Evolutionary conservation across 2,329 filamentous ascomycete species (phyloP).

Genomic region (Pezicula carpinea): DNA sequence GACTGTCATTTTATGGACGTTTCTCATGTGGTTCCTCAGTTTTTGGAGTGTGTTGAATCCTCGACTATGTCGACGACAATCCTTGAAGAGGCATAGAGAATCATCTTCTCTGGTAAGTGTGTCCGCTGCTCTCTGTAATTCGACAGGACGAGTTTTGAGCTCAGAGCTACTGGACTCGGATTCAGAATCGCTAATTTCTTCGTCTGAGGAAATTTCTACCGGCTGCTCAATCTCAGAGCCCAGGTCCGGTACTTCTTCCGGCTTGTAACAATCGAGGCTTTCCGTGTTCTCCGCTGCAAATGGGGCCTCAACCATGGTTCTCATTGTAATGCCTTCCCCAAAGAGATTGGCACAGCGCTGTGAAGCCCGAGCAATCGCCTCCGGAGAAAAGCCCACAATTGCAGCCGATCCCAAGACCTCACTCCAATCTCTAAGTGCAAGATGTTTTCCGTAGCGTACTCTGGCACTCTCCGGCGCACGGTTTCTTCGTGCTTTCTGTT

Average conservation of each 20-base stretch:
- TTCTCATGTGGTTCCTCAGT: constrained; percentile 39
- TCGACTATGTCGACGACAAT: constrained; percentile 31
- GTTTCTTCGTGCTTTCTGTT: constrained; percentile 7
- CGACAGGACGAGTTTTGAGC: neutral
- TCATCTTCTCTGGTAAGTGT: neutral
- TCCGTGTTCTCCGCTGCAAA: constrained; percentile 9
- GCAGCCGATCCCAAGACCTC: constrained; percentile 78
- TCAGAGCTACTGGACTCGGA: neutral
- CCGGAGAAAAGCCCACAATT: constrained; percentile 62
- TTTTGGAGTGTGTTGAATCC: constrained; percentile 34
- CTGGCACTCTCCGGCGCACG: constrained; percentile 5
- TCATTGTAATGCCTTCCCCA: constrained; percentile 60
- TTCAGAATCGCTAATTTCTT: neutral
- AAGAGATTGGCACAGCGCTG: constrained; percentile 75
- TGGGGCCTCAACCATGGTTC: constrained; percentile 17
- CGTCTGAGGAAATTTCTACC: constrained; percentile 3
- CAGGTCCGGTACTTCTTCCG: constrained; percentile 18
- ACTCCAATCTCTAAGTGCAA: constrained; percentile 64
- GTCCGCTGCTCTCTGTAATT: neutral
- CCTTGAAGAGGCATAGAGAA: constrained; percentile 32
- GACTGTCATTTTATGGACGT: constrained; percentile 38
- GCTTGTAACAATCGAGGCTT: constrained; percentile 16
- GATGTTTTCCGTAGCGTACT: constrained; percentile 7
- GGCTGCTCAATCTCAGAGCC: neutral
- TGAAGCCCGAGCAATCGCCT: constrained; percentile 63